Conservation (phyloP, 768 basidiomycete genomes). For the Neoboletus magnificus region DNA sequence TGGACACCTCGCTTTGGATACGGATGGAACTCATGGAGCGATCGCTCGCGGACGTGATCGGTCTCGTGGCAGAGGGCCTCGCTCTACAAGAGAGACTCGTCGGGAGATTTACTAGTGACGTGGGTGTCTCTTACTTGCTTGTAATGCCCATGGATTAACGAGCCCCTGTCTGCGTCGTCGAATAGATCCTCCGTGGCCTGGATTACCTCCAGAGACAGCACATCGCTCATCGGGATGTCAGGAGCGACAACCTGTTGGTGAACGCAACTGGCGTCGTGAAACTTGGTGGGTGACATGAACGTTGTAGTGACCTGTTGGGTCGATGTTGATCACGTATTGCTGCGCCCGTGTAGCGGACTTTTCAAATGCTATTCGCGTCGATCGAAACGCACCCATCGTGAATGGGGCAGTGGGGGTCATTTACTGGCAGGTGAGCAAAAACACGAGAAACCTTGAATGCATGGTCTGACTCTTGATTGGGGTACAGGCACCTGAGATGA, state of each 20-base stretch:
- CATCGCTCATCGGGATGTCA: conserved; percentile 81
- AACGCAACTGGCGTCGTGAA: conserved; percentile 70
- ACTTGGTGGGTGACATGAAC: conserved; percentile 48
- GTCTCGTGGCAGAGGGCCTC: conserved; percentile 57
- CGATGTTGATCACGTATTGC: background rate
- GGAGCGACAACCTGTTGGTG: conserved; percentile 79
- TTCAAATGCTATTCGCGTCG: conserved; percentile 66
- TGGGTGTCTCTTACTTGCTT: conserved; percentile 38
- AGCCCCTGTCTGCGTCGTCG: background rate
- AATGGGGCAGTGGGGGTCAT: conserved; percentile 65
- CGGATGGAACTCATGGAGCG: conserved; percentile 90
- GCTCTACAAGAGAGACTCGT: conserved; percentile 66
- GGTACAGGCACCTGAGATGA: conserved; percentile 67
- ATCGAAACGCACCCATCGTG: conserved; percentile 46
- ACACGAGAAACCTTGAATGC: background rate
- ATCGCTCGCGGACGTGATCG: conserved; percentile 79
- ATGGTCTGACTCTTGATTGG: background rate
- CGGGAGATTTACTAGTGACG: conserved; percentile 74
- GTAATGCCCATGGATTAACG: background rate
- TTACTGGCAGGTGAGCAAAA: conserved; percentile 67
- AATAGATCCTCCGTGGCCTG: conserved; percentile 61
- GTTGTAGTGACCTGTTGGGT: background rate
- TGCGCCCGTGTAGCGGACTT: conserved; percentile 60
- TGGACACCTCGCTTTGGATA: conserved; percentile 73
- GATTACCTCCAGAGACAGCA: conserved; percentile 59